These are phyloP conservation scores for Trichocladium uniseriatum DNA, from an alignment of 495 filamentous ascomycete species.

Conservation along the genomic window DNA sequence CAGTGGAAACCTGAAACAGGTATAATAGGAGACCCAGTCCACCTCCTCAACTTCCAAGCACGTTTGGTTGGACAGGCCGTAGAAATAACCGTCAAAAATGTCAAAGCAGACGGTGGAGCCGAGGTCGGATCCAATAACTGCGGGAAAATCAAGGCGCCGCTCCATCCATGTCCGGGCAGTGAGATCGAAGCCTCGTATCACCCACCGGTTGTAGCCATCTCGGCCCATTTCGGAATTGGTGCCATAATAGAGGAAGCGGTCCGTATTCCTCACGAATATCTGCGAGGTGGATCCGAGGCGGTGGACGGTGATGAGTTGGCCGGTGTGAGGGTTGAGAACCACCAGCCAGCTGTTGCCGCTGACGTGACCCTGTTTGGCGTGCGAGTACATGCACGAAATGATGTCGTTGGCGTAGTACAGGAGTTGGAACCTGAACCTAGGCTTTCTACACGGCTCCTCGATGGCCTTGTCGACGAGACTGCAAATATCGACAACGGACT, in stretches of 20 bases:
- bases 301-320: conserved; percentile 32
- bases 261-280: conserved; percentile 61
- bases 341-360: conserved; percentile 41
- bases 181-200: conserved; percentile 47
- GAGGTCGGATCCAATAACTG: conserved; percentile 54
- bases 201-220: conserved; percentile 52
- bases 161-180: conserved; percentile 22
- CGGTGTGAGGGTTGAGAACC: conserved; percentile 44
- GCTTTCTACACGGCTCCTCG: conserved; percentile 19
- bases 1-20: conserved; percentile 54
- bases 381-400: conserved; percentile 46
- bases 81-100: conserved; percentile 58
- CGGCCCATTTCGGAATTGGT: conserved; percentile 44
- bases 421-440: conserved; percentile 45
- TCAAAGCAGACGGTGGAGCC: conserved; percentile 64
- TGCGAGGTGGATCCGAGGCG: conserved; percentile 41
- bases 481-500: conserved; percentile 51
- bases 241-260: conserved; percentile 57
- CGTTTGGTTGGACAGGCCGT: conserved; percentile 59
- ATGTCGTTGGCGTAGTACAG: conserved; percentile 55
- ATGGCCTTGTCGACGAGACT: conserved; percentile 32
- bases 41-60: conserved; percentile 54
- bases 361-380: conserved; percentile 25
- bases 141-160: conserved; percentile 37
- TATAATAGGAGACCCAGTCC: conserved; percentile 64